These are phyloP conservation scores for Pelargonium citronellum DNA, from an alignment of 441 rosid species.

Conservation along the genomic window DNA sequence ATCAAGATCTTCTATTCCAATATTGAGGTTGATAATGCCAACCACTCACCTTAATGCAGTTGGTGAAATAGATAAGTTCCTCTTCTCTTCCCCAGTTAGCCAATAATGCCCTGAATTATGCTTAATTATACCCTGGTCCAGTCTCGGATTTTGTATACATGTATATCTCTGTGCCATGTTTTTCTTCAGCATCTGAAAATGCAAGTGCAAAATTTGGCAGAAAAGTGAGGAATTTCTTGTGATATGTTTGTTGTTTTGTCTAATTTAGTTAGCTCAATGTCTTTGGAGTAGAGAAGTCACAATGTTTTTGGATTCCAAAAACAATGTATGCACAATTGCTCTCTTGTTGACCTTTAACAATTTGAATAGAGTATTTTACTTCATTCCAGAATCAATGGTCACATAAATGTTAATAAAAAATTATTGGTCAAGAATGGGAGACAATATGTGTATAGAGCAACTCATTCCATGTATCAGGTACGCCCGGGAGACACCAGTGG, in stretches of 20 bases:
- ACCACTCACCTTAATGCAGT: constrained; percentile 48
- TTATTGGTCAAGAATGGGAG: constrained; percentile 17
- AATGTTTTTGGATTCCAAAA: no score
- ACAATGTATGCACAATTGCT: not conserved
- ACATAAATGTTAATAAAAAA: not conserved
- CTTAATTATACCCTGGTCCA: not conserved
- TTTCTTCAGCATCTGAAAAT: not conserved
- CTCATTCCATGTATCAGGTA: constrained; percentile 61
- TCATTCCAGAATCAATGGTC: not conserved
- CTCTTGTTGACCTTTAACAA: not conserved
- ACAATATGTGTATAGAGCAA: constrained; percentile 39
- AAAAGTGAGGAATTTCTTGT: no score
- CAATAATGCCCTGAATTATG: constrained; percentile 14
- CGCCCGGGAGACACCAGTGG: constrained; percentile 63
- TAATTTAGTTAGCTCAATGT: no score
- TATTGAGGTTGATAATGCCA: constrained; percentile 63
- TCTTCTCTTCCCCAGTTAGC: constrained; percentile 27
- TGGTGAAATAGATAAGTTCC: constrained; percentile 43
- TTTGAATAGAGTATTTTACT: not conserved
- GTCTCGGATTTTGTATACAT: not conserved
- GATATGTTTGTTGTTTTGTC: no score
- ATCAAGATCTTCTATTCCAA: constrained; percentile 42
- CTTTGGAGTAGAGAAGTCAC: no score
- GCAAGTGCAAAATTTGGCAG: not conserved
- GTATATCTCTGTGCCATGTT: not conserved